Percentiles rank a stretch among this genome's conserved stretches.
Conservation (phyloP, 805 yeast genomes). For the Zygosaccharomyces pseudorouxii region DNA sequence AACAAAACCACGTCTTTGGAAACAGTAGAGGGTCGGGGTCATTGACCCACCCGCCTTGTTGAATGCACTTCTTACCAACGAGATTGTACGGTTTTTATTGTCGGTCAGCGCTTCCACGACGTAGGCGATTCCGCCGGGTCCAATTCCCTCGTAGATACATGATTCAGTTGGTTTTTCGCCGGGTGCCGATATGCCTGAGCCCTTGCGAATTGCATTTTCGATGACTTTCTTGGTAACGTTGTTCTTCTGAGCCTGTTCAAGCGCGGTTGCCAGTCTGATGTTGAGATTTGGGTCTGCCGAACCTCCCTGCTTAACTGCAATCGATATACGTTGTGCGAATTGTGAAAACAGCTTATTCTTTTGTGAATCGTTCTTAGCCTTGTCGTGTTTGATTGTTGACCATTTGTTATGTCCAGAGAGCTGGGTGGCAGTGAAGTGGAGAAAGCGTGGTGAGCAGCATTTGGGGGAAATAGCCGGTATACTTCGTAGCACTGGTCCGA, state of each 20-base stretch:
- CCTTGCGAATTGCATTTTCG: slow-evolving; percentile 83
- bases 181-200: slow-evolving; percentile 55
- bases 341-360: slow-evolving; percentile 65
- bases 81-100: slow-evolving; percentile 77
- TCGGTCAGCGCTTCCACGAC: slow-evolving; percentile 86
- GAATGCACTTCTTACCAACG: slow-evolving; percentile 68
- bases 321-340: slow-evolving; percentile 66
- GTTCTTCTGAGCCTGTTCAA: slow-evolving; percentile 70
- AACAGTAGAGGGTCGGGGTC: slow-evolving; percentile 74
- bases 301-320: slow-evolving; percentile 64
- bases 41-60: slow-evolving; percentile 63
- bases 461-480: not conserved
- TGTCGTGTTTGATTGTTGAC: slow-evolving; percentile 92
- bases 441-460: not conserved
- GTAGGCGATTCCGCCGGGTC: slow-evolving; percentile 87
- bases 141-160: slow-evolving; percentile 81
- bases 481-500: not conserved
- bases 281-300: slow-evolving; percentile 55
- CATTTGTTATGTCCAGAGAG: slow-evolving; percentile 83
- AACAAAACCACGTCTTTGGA: slow-evolving; percentile 73
- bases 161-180: slow-evolving; percentile 47
- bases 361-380: slow-evolving; percentile 85
- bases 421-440: not conserved
- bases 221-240: slow-evolving; percentile 81
- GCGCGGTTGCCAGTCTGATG: slow-evolving; percentile 57